Evolutionary conservation across 2,329 filamentous ascomycete genomes (phyloP).

Genomic region (Rhinocladiella mackenziei): DNA sequence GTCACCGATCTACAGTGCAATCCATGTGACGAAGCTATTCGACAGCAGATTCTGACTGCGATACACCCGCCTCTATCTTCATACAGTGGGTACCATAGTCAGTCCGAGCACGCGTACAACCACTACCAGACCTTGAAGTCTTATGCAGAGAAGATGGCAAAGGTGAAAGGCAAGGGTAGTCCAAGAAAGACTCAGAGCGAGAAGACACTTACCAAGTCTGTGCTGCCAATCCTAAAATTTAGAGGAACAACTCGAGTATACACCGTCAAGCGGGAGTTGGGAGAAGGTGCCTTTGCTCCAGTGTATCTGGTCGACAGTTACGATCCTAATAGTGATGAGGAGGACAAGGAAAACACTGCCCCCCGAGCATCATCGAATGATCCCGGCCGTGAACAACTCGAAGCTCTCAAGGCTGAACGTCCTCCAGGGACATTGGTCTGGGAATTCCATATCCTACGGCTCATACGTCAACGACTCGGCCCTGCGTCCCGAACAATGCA

Average conservation of each 20-base stretch:
- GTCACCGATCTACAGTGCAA: conserved; percentile 84
- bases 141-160: conserved; percentile 64
- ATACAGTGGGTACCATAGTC: conserved; percentile 77
- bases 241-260: conserved; percentile 64
- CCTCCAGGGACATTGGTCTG: conserved; percentile 65
- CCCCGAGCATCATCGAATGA: conserved; percentile 37
- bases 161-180: conserved; percentile 40
- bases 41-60: conserved; percentile 68
- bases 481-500: conserved; percentile 61
- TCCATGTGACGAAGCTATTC: conserved; percentile 73
- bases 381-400: conserved; percentile 58
- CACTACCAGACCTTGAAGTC: conserved; percentile 74
- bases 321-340: conserved; percentile 42
- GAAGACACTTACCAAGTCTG: conserved; percentile 55
- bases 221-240: conserved; percentile 65
- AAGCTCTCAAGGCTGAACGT: conserved; percentile 92
- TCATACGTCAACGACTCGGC: conserved; percentile 71
- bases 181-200: conserved; percentile 48
- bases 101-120: conserved; percentile 60
- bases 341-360: conserved; percentile 45
- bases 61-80: conserved; percentile 68
- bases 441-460: conserved; percentile 95
- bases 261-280: conserved; percentile 76
- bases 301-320: conserved; percentile 85
- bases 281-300: conserved; percentile 88